Percentiles rank a stretch among this genome's conserved stretches.
Evolutionary conservation across 1,284 basidiomycete genomes (phyloP).

Genomic region (Apiotrichum veenhuisii): DNA sequence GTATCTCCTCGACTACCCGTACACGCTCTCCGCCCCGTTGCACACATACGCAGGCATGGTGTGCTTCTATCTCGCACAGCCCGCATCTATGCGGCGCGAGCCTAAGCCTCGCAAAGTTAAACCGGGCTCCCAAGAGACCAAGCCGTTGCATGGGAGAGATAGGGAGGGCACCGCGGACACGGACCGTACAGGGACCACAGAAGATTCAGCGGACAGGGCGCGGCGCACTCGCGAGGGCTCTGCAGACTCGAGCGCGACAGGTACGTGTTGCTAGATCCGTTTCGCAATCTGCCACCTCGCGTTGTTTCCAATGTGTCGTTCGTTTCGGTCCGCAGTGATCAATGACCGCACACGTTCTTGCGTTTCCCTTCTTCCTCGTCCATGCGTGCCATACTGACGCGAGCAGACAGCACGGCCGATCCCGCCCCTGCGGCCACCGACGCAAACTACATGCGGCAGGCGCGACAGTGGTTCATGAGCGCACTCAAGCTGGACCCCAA

Average conservation of each 20-base stretch:
- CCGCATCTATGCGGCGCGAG: constrained; percentile 17
- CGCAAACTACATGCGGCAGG: constrained; percentile 21
- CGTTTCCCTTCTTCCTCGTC: not conserved
- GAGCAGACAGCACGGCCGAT: not conserved
- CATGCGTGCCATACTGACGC: not conserved
- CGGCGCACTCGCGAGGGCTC: not conserved
- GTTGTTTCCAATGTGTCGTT: no score
- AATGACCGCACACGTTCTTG: no score
- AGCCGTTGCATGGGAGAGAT: no score
- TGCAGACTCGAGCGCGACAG: not conserved
- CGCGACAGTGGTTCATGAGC: constrained; percentile 33
- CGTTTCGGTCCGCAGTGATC: no score
- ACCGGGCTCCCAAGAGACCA: not conserved
- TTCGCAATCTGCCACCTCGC: no score
- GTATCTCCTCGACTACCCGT: constrained; percentile 78
- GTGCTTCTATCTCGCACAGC: constrained; percentile 55
- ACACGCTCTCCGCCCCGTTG: constrained; percentile 69
- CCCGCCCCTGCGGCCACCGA: not conserved
- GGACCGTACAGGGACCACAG: not conserved
- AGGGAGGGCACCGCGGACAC: not conserved
- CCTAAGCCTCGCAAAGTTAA: not conserved
- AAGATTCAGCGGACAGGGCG: not conserved
- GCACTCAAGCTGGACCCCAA: constrained; percentile 29
- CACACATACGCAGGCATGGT: constrained; percentile 78
- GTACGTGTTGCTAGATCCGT: not conserved